Percentiles rank a stretch among this genome's conserved stretches.
These are phyloP conservation scores for Backusella circina DNA, from an alignment of 192 early-diverging fungal genomes.

Conservation along the genomic window DNA sequence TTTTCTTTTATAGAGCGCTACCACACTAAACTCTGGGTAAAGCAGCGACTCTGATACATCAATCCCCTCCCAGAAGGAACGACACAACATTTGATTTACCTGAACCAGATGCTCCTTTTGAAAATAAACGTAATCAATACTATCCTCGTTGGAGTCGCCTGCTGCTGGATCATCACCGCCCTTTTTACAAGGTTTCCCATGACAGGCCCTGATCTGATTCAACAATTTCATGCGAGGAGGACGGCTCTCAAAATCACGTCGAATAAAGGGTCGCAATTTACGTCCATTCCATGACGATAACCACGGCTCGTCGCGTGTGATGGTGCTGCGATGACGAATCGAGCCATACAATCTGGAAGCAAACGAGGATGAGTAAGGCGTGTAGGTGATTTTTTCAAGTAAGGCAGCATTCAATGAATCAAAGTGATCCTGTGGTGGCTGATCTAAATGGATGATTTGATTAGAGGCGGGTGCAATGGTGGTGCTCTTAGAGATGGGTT, in stretches of 20 bases:
- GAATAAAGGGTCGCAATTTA: slow-evolving; percentile 78
- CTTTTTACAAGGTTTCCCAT: background rate
- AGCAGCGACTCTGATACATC: slow-evolving; percentile 82
- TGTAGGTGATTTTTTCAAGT: slow-evolving; percentile 40
- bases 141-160: background rate
- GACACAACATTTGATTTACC: slow-evolving; percentile 72
- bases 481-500: slow-evolving; percentile 1
- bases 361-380: slow-evolving; percentile 71
- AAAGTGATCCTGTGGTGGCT: slow-evolving; percentile 9
- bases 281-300: slow-evolving; percentile 72
- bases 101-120: slow-evolving; percentile 61
- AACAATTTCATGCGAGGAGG: slow-evolving; percentile 45
- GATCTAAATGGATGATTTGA: slow-evolving; percentile 25
- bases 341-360: slow-evolving; percentile 67
- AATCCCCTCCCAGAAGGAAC: slow-evolving; percentile 87
- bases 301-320: slow-evolving; percentile 52
- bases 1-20: slow-evolving; percentile 74
- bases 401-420: background rate
- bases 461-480: slow-evolving; percentile 9
- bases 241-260: slow-evolving; percentile 59
- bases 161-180: no score
- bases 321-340: slow-evolving; percentile 47
- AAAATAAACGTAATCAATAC: slow-evolving; percentile 83
- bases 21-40: slow-evolving; percentile 81
- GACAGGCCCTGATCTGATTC: slow-evolving; percentile 35